phyloP scores from a whole-genome alignment of 352 stramenopile genomes.

The Phytopythium kandeliae region DNA sequence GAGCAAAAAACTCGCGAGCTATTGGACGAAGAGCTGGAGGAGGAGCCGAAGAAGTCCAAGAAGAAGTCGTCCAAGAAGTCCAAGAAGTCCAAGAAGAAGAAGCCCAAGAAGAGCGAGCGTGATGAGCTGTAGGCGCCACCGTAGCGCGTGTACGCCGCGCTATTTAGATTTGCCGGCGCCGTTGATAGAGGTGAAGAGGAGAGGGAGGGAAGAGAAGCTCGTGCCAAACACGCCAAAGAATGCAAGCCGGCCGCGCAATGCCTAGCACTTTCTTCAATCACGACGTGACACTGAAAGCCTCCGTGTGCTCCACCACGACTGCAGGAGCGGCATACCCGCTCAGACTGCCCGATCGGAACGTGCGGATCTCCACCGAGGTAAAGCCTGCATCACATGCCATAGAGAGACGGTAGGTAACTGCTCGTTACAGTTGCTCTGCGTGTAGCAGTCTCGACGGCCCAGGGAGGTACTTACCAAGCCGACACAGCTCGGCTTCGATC shows the following conservation, averaged over 20 bases:
- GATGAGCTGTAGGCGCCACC: slow-evolving; percentile 42
- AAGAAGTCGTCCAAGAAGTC: slow-evolving; percentile 17
- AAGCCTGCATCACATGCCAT: slow-evolving; percentile 29
- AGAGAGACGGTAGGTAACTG: too few species aligned
- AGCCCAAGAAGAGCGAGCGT: slow-evolving; percentile 32
- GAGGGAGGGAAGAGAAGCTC: background rate
- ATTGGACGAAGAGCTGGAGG: slow-evolving; percentile 42
- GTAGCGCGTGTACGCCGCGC: background rate
- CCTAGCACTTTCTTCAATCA: background rate
- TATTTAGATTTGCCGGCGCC: slow-evolving; percentile 1
- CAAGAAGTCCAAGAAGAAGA: slow-evolving; percentile 39
- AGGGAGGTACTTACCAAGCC: slow-evolving; percentile 42
- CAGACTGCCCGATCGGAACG: slow-evolving; percentile 54
- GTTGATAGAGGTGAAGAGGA: background rate
- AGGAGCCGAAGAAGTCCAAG: slow-evolving; percentile 24
- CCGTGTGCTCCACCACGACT: slow-evolving; percentile 20
- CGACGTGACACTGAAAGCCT: background rate
- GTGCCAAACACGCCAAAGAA: background rate
- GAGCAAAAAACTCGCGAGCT: slow-evolving; percentile 52
- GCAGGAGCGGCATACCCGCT: slow-evolving; percentile 43
- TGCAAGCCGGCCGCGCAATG: background rate
- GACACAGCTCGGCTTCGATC: slow-evolving; percentile 28
- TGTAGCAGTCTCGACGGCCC: too few species aligned
- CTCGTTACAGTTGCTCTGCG: too few species aligned
- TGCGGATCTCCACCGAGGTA: slow-evolving; percentile 35